phyloP scores from a whole-genome alignment of 2,329 filamentous ascomycete species.

The Fusarium hostae region DNA sequence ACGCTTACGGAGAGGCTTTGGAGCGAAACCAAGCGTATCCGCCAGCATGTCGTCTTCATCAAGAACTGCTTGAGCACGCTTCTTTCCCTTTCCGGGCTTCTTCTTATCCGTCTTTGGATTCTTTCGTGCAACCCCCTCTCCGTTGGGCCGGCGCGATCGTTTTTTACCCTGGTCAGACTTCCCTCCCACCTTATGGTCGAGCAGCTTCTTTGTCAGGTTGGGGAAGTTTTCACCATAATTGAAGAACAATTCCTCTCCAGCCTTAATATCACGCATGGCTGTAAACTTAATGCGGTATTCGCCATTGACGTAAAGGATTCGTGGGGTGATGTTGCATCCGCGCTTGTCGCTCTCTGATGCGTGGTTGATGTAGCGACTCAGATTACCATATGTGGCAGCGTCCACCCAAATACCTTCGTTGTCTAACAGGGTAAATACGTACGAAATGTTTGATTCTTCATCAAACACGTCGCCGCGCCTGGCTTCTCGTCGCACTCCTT shows the following conservation, averaged over 20 bases:
- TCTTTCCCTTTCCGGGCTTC: slow-evolving; percentile 35
- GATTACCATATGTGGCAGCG: slow-evolving; percentile 80
- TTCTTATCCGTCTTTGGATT: slow-evolving; percentile 44
- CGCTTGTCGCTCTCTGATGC: slow-evolving; percentile 63
- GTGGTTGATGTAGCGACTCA: slow-evolving; percentile 87
- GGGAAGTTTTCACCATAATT: slow-evolving; percentile 80
- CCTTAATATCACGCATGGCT: slow-evolving; percentile 72
- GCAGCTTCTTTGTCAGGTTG: slow-evolving; percentile 62
- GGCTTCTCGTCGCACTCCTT: slow-evolving; percentile 75
- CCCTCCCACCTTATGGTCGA: slow-evolving; percentile 52
- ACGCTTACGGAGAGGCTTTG: slow-evolving; percentile 43
- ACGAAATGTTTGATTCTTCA: slow-evolving; percentile 70
- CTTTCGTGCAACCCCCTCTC: slow-evolving; percentile 40
- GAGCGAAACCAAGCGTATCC: slow-evolving; percentile 16
- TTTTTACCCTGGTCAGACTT: slow-evolving; percentile 46
- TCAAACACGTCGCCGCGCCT: slow-evolving; percentile 70
- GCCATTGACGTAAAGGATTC: slow-evolving; percentile 78
- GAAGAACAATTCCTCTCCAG: slow-evolving; percentile 83
- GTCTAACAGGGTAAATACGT: slow-evolving; percentile 69
- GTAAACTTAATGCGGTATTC: slow-evolving; percentile 81
- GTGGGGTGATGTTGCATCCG: slow-evolving; percentile 71
- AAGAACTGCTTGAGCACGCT: neutral
- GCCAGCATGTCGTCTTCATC: slow-evolving; percentile 33
- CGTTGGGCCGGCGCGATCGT: slow-evolving; percentile 37
- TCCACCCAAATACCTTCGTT: slow-evolving; percentile 76